phyloP scores from a whole-genome alignment of 306 rosid species.

The Pachyrhizus erosus region DNA sequence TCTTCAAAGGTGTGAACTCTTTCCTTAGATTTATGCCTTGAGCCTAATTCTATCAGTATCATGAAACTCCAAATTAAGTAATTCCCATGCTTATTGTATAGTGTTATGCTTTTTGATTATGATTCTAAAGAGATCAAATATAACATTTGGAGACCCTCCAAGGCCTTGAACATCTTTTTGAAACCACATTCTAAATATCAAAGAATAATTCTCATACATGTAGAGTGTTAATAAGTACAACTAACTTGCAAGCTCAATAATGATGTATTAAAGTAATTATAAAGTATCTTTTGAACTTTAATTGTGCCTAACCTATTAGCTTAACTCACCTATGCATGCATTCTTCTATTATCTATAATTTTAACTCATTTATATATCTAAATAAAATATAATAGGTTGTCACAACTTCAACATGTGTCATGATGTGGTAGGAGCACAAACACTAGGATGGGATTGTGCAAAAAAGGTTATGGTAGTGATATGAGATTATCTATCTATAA shows the following conservation, averaged over 20 bases:
- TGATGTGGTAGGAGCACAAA: neutral
- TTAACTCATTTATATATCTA: too few relatives aligned
- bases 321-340: neutral
- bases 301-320: neutral
- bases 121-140: too few relatives aligned
- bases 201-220: too few relatives aligned
- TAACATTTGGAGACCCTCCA: too few relatives aligned
- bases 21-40: neutral
- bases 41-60: neutral
- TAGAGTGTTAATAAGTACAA: too few relatives aligned
- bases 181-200: too few relatives aligned
- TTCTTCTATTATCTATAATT: neutral
- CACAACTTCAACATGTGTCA: neutral
- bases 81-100: neutral
- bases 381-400: too few relatives aligned
- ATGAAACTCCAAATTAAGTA: neutral
- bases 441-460: too few relatives aligned
- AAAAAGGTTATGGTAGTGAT: neutral
- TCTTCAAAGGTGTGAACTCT: neutral
- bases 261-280: too few relatives aligned
- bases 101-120: too few relatives aligned
- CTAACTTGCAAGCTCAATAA: too few relatives aligned
- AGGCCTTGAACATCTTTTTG: too few relatives aligned
- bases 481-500: neutral
- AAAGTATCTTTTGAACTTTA: neutral